Conservation (phyloP, 352 stramenopile species). For the Globisporangium spiculum region DNA sequence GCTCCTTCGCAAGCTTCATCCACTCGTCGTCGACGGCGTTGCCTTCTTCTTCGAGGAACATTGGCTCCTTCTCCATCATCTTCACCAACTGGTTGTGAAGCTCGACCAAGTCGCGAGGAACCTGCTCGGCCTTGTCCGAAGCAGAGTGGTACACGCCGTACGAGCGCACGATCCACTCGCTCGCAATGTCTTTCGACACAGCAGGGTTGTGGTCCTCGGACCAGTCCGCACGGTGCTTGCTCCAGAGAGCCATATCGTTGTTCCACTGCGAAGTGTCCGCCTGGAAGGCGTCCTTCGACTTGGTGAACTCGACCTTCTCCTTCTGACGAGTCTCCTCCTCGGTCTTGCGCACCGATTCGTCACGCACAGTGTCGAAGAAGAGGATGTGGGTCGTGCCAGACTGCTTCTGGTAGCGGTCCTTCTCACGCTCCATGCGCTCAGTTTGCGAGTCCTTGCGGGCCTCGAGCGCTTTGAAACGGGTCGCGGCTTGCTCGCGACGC, state of each 20-base stretch:
- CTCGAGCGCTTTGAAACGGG: constrained; percentile 79
- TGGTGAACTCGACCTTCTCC: constrained; percentile 89
- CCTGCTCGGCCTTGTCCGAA: constrained; percentile 34
- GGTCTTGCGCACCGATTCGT: constrained; percentile 64
- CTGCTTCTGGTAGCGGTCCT: constrained; percentile 79
- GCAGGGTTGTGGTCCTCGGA: constrained; percentile 84
- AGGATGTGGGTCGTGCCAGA: constrained; percentile 72
- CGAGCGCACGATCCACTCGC: constrained; percentile 84
- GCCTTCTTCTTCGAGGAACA: constrained; percentile 77
- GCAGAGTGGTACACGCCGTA: constrained; percentile 80
- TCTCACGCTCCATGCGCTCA: constrained; percentile 79
- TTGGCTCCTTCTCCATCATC: constrained; percentile 81
- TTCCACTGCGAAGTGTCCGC: constrained; percentile 87
- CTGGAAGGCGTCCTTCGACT: constrained; percentile 88
- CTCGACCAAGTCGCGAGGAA: constrained; percentile 70
- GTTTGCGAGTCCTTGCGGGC: constrained; percentile 77
- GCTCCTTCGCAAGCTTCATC: constrained; percentile 88
- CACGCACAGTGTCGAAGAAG: constrained; percentile 79
- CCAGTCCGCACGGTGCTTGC: constrained; percentile 85
- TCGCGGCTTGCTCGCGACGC: constrained; percentile 64
- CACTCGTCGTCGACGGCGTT: constrained; percentile 83
- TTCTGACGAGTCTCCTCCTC: constrained; percentile 82
- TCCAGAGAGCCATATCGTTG: constrained; percentile 86
- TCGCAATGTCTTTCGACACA: constrained; percentile 86
- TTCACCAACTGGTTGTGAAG: constrained; percentile 77